Evolutionary conservation across 2,329 filamentous ascomycete genomes (phyloP), one percentile per base, ranked within the genome.

Genomic region (Pestalotiopsis sp.): DNA sequence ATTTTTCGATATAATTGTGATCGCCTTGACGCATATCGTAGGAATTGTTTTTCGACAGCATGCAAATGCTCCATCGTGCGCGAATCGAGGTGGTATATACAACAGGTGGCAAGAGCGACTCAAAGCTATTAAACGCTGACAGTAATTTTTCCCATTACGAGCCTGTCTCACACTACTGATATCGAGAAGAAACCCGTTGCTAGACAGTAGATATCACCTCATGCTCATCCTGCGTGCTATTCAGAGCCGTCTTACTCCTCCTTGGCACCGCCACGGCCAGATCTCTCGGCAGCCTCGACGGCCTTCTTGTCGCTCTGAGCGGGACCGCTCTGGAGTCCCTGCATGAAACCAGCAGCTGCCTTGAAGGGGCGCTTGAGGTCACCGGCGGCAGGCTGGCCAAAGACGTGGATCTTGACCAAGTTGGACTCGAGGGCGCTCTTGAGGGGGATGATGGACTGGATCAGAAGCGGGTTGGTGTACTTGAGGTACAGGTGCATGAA

Each of bases 401-500:
- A 92, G 72, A 99, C 75, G 84, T 98, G 93, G 78, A 99, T 95
- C 90, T 98, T 98, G 87, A 96, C 89, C 76, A 98, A 86, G 87
- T 98, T 98, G 84, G 92, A 89, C 87, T 99, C 96, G 82, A 99
- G 89, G 60, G 94, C 95, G 80, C 92, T 89, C 91, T 99, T 99
- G 83, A 98, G 87, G 41, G 96, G 96, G 79, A 99, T 96, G 85
- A 99, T 97, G 81, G 93, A 97, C 90, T 99, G 96, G 85, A 99
- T 97, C 78, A 98, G 87, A 65, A 99, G 93, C 57, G 96, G 96
- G 90, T 98, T 99, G 85, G 95, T 98, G 91, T 98, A 99, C 83
- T 98, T 95, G 88, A 99, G 93, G 91, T 98, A 99, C 71, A 99
- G 74, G 86, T 99, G 96, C 95, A 99, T 98, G 79, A 98, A 93